Evolutionary conservation across 2,329 filamentous ascomycete genomes (phyloP).

Genomic region (Monosporascus sp.): DNA sequence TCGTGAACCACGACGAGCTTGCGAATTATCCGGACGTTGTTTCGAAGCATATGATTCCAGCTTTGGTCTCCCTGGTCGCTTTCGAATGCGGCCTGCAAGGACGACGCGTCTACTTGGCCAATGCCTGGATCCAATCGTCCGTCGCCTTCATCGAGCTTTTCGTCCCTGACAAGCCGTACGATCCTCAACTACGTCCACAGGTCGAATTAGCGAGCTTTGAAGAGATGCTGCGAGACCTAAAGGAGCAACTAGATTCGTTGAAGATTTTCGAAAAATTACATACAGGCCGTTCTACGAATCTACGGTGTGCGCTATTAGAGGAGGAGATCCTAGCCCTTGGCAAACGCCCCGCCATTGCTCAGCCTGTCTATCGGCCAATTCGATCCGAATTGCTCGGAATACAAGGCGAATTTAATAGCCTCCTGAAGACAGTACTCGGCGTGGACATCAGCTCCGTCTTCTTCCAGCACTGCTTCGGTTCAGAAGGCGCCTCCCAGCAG

Average conservation of each 20-base stretch:
- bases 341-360: conserved; percentile 56
- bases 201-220: conserved; percentile 58
- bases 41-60: conserved; percentile 36
- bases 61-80: conserved; percentile 38
- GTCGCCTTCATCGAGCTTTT: conserved; percentile 72
- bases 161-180: conserved; percentile 79
- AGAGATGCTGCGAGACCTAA: conserved; percentile 50
- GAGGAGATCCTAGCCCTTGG: conserved; percentile 60
- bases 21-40: conserved; percentile 20
- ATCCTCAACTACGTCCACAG: conserved; percentile 63
- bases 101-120: conserved; percentile 34
- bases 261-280: conserved; percentile 60
- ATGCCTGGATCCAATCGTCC: conserved; percentile 73
- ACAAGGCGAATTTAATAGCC: conserved; percentile 76
- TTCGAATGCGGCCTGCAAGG: conserved; percentile 20
- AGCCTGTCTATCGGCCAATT: conserved; percentile 65
- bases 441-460: conserved; percentile 36
- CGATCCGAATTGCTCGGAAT: conserved; percentile 63
- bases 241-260: conserved; percentile 54
- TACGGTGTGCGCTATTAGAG: conserved; percentile 59
- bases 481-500: conserved; percentile 33
- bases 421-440: conserved; percentile 60
- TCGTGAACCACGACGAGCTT: conserved; percentile 15
- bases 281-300: conserved; percentile 61
- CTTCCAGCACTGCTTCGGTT: conserved; percentile 27